phyloP scores from a whole-genome alignment of 306 rosid species.

The Dicorynia guianensis region DNA sequence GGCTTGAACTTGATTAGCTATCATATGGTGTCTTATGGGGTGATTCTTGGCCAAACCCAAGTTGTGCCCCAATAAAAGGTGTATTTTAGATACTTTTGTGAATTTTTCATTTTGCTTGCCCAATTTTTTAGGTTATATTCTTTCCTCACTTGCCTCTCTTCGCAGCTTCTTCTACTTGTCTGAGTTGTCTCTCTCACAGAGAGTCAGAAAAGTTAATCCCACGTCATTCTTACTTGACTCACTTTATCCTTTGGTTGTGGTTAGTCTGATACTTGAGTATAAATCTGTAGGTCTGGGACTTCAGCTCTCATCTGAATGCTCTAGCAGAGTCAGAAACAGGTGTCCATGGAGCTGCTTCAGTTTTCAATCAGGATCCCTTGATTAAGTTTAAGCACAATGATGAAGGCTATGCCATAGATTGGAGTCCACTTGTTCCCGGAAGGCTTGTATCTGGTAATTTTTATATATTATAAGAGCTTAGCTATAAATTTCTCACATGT shows the following conservation, averaged over 20 bases:
- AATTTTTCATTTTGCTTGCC: background rate
- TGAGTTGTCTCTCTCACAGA: background rate
- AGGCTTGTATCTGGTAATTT: conserved; percentile 83
- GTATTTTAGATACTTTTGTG: background rate
- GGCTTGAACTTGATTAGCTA: background rate
- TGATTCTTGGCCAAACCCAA: background rate
- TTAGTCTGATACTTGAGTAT: conserved; percentile 37
- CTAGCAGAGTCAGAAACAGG: conserved; percentile 77
- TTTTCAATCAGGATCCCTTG: conserved; percentile 72
- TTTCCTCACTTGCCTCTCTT: background rate
- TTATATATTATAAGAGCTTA: conserved; percentile 11
- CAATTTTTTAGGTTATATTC: background rate
- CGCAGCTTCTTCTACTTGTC: background rate
- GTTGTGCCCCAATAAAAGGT: background rate
- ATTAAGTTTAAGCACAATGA: conserved; percentile 72
- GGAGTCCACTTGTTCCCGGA: conserved; percentile 83
- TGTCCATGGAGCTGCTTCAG: conserved; percentile 72
- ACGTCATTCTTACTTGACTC: background rate
- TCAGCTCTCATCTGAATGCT: conserved; percentile 80
- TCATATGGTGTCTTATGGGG: background rate
- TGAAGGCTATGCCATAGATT: conserved; percentile 94
- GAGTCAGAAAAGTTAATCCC: conserved; percentile 12
- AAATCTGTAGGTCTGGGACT: conserved; percentile 82
- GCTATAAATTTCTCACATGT: conserved; percentile 1
- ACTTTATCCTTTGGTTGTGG: conserved; percentile 11